These are phyloP conservation scores for Phyllosticta citrichinensis DNA, from an alignment of 2,329 filamentous ascomycete genomes.

Conservation along the genomic window DNA sequence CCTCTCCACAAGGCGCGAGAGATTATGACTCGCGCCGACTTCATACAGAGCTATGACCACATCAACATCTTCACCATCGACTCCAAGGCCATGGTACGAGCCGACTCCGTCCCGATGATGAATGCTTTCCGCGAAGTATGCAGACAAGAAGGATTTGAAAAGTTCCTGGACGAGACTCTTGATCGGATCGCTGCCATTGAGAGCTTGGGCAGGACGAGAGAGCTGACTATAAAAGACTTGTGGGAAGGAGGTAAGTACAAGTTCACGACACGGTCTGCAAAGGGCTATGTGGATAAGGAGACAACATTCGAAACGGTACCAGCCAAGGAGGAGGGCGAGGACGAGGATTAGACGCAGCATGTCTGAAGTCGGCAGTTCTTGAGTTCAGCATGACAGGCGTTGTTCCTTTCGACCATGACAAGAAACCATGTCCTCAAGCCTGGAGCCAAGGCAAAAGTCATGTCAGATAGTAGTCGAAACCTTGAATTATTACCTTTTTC, in stretches of 20 bases:
- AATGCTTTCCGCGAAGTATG: constrained; percentile 83
- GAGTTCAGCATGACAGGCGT: neutral
- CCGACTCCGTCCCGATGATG: constrained; percentile 94
- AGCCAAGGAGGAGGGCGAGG: constrained; percentile 14
- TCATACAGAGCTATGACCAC: constrained; percentile 85
- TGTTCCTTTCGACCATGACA: neutral
- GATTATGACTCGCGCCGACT: constrained; percentile 93
- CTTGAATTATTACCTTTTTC: too few relatives aligned
- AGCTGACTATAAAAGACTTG: constrained; percentile 90
- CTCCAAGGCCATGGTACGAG: constrained; percentile 73
- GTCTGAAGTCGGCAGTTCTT: neutral
- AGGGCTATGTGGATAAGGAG: constrained; percentile 16
- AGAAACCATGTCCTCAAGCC: neutral
- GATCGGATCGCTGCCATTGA: constrained; percentile 88
- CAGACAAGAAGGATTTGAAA: constrained; percentile 62
- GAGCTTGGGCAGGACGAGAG: constrained; percentile 82
- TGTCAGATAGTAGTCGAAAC: neutral
- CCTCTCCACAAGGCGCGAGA: constrained; percentile 39
- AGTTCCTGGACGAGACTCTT: constrained; percentile 72
- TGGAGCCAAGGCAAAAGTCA: neutral
- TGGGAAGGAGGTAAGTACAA: constrained; percentile 71
- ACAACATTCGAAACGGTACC: constrained; percentile 10
- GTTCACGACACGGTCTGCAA: constrained; percentile 21
- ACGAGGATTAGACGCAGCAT: constrained; percentile 1
- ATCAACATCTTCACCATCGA: constrained; percentile 95